phyloP scores from a whole-genome alignment of 495 filamentous ascomycete species.

The Friedmanniomyces simplex region DNA sequence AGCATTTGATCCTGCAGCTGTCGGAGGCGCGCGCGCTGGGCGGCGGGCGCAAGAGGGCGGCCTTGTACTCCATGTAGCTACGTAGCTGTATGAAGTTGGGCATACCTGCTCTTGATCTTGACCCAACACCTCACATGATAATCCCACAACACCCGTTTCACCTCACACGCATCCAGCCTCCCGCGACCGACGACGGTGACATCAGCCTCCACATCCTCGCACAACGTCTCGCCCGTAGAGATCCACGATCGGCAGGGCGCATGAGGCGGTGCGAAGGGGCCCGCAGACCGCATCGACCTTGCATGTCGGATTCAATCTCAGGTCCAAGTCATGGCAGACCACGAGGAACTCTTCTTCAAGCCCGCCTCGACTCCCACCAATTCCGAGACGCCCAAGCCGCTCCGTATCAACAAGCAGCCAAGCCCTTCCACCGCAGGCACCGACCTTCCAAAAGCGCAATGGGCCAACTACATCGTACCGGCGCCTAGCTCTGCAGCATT shows the following conservation, averaged over 20 bases:
- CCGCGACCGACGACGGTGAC: too few species aligned
- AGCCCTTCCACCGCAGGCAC: background rate
- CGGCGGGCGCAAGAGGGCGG: too few species aligned
- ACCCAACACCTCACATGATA: too few species aligned
- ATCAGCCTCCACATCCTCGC: too few species aligned
- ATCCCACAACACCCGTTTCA: background rate
- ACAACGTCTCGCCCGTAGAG: too few species aligned
- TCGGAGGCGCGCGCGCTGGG: too few species aligned
- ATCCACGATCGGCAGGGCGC: too few species aligned
- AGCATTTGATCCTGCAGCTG: too few species aligned
- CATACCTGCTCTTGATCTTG: too few species aligned
- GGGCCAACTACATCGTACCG: constrained; percentile 15
- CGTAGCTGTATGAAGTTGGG: too few species aligned
- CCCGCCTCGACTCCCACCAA: background rate
- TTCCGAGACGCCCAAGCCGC: constrained; percentile 13
- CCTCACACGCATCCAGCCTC: too few species aligned
- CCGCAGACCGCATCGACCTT: background rate
- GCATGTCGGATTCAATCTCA: background rate
- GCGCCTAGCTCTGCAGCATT: constrained; percentile 3
- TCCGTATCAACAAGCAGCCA: constrained; percentile 16
- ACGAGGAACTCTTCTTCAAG: constrained; percentile 19
- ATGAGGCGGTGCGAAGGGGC: background rate
- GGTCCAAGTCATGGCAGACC: background rate
- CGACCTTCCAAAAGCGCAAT: constrained; percentile 12
- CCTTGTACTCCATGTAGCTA: too few species aligned